Conservation (phyloP, 2,329 filamentous ascomycete species). For the Xylaria sp. region DNA sequence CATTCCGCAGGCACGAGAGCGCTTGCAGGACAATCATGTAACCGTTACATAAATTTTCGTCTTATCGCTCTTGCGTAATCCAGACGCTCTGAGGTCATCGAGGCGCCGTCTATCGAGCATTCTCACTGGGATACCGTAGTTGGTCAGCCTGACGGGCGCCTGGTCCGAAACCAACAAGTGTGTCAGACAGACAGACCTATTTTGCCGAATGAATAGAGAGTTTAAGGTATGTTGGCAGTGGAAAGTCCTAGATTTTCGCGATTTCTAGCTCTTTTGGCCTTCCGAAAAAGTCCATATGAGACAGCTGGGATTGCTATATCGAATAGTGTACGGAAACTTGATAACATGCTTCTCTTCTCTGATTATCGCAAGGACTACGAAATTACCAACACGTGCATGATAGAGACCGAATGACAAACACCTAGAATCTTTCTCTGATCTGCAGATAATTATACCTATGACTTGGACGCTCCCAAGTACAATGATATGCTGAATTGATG, state of each 20-base stretch:
- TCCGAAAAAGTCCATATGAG: background rate
- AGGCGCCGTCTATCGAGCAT: background rate
- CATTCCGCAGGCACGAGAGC: background rate
- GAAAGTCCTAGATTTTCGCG: background rate
- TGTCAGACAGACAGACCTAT: background rate
- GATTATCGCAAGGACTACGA: background rate
- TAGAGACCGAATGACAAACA: too few relatives aligned
- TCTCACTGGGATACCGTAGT: background rate
- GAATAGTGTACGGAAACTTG: background rate
- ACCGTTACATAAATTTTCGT: constrained; percentile 8
- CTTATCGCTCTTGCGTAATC: background rate
- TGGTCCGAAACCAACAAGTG: background rate
- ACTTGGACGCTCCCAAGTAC: too few relatives aligned
- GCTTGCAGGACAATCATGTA: constrained; percentile 25
- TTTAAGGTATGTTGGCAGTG: background rate
- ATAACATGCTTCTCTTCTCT: background rate
- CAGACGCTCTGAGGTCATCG: background rate
- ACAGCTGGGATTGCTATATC: background rate
- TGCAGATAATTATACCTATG: background rate
- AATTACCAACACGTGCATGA: background rate
- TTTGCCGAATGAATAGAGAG: background rate
- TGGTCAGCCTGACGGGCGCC: background rate
- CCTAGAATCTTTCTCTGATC: background rate
- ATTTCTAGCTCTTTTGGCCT: background rate
- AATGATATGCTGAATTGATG: too few relatives aligned